Conservation (phyloP, 352 stramenopile species). For the Phytophthora vignae region DNA sequence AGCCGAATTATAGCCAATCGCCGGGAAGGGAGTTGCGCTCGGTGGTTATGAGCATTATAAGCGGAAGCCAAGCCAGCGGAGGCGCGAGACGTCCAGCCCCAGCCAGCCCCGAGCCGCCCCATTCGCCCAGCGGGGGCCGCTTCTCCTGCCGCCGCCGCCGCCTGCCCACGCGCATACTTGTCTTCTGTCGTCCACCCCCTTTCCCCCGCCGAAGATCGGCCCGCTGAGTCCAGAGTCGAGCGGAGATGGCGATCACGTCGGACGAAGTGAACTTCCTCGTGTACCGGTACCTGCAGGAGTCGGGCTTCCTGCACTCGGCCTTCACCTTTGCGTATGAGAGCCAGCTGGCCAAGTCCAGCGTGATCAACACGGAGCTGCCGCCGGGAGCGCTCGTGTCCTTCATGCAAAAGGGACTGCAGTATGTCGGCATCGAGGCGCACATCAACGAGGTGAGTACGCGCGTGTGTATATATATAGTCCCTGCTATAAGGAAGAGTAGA, state of each 20-base stretch:
- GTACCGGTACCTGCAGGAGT: conserved; percentile 98
- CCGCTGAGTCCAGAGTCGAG: not conserved
- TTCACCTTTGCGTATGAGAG: conserved; percentile 99
- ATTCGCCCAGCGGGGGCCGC: conserved; percentile 17
- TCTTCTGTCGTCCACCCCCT: no score
- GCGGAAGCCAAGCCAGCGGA: conserved; percentile 27
- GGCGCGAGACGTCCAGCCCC: conserved; percentile 32
- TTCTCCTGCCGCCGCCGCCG: conserved; percentile 5
- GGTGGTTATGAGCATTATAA: conserved; percentile 46
- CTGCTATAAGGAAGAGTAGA: no score
- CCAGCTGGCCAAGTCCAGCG: conserved; percentile 93
- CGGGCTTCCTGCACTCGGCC: conserved; percentile 96
- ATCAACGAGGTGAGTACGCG: conserved; percentile 81
- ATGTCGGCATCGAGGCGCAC: conserved; percentile 92
- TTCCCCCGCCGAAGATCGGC: no score
- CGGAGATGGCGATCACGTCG: conserved; percentile 85
- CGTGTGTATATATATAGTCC: not conserved
- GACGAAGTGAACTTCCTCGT: conserved; percentile 99
- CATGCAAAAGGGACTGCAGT: conserved; percentile 98
- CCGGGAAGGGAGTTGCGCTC: conserved; percentile 14
- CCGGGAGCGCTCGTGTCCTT: conserved; percentile 98
- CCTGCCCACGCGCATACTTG: not conserved
- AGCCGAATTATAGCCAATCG: conserved; percentile 22
- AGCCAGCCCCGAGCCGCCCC: conserved; percentile 6
- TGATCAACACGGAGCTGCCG: conserved; percentile 94